Base-by-base conservation (phyloP, 2,329 filamentous ascomycete species). In the Leptographium galeiforme region DNA sequence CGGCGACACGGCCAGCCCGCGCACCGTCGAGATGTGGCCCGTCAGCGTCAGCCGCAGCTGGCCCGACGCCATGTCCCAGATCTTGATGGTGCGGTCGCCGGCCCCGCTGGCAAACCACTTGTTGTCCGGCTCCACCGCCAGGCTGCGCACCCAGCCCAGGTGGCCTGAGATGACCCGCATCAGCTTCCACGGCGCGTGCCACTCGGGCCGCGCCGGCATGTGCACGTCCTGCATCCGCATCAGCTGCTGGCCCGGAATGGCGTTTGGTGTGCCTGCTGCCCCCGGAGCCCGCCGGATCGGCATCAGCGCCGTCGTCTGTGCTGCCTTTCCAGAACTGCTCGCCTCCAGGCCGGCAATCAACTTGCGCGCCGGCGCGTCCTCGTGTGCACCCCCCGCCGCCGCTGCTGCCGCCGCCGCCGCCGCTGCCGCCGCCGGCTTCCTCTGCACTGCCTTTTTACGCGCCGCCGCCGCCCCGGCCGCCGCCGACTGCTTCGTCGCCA, bases 161-260 rank as follows among this genome's bases (percentile, higher is more conserved):
- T 97, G 93, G 16, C 94, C 93, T 0, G 89, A 95, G 59, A 98
- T 95, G 57, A 98, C 94, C 57, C 93, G 82, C 85, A 95, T 94
- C 56, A 97, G 76, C 77, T 96, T 97, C 93, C 94, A 98, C 13
- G 94, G 94, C 57, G 90, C 81, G 67, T 98, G 93, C 93, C 93
- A 98, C 55, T 96, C 85, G 1, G 94, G 94, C 66, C 84, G 89
- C 54, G 82, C 75, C 59, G 71, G 65, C 40, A 59, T 59, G 40
- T 62, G 61, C 48, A 61, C 58, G 53, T 66, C 67, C 39, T 60
- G 61, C 54, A 60, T 58, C 40, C 61, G 63, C 43, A 63, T 61
- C 63, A 64, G 69, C 63, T 62, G 65, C 63, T 61, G 68, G 57
- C 64, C 70, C 57, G 57, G 64, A 61, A 57, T 62, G 11, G 49